Conservation (phyloP, 1,284 basidiomycete species). For the Hymenochaete sp. region DNA sequence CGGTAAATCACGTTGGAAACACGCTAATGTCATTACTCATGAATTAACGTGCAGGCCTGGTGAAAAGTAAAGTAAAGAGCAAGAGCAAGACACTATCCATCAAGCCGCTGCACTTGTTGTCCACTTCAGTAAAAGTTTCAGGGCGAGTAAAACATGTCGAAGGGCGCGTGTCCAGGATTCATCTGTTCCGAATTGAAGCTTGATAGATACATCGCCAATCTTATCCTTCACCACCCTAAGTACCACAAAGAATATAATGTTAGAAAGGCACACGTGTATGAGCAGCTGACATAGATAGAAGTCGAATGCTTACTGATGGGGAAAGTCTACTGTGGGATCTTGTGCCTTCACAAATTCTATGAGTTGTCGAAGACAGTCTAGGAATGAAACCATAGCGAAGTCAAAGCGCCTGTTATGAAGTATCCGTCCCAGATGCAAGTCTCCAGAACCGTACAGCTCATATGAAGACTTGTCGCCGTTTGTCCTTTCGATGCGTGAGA, state of each 20-base stretch:
- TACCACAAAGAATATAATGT: slow-evolving; percentile 1
- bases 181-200: slow-evolving; percentile 89
- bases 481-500: slow-evolving; percentile 81
- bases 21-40: too few species aligned
- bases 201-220: slow-evolving; percentile 92
- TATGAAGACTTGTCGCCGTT: slow-evolving; percentile 77
- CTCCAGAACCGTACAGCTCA: slow-evolving; percentile 86
- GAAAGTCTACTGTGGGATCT: slow-evolving; percentile 70
- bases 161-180: slow-evolving; percentile 94
- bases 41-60: background rate
- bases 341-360: slow-evolving; percentile 75
- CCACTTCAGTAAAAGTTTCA: slow-evolving; percentile 83
- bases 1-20: too few species aligned
- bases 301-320: slow-evolving; percentile 61
- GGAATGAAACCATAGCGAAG: slow-evolving; percentile 89
- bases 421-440: slow-evolving; percentile 79
- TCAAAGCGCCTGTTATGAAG: slow-evolving; percentile 95
- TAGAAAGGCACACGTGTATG: background rate
- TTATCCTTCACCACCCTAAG: slow-evolving; percentile 86
- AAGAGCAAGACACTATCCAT: slow-evolving; percentile 33
- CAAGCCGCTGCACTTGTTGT: slow-evolving; percentile 59
- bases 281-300: slow-evolving; percentile 8
- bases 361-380: slow-evolving; percentile 89
- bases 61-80: background rate
- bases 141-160: slow-evolving; percentile 80